Evolutionary conservation across 1,139 yeast genomes (phyloP).

Genomic region (Nakaseomyces sp.): DNA sequence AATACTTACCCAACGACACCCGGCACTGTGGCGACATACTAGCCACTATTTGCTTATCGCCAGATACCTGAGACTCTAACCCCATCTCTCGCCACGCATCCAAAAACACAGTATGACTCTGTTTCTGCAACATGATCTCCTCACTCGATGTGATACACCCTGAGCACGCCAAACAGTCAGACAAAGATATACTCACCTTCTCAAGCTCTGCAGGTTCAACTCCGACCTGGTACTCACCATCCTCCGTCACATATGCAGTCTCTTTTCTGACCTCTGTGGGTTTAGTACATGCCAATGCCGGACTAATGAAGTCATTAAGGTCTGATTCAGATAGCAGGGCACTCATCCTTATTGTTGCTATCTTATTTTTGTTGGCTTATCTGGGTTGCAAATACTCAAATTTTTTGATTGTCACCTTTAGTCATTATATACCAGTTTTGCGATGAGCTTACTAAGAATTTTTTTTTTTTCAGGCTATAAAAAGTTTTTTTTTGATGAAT

Average conservation of each 20-base stretch:
- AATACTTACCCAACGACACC: slow-evolving; percentile 71
- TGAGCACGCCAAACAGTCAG: slow-evolving; percentile 93
- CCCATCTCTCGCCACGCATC: slow-evolving; percentile 42
- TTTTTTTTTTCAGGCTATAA: neutral
- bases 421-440: neutral
- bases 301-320: slow-evolving; percentile 86
- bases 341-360: slow-evolving; percentile 63
- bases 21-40: slow-evolving; percentile 84
- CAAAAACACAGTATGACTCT: slow-evolving; percentile 72
- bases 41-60: slow-evolving; percentile 44
- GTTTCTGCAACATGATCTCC: slow-evolving; percentile 83
- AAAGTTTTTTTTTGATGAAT: neutral
- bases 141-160: slow-evolving; percentile 98
- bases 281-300: slow-evolving; percentile 91
- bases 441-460: slow-evolving; percentile 4
- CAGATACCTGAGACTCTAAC: neutral
- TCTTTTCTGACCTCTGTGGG: slow-evolving; percentile 55
- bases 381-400: too few species aligned
- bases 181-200: slow-evolving; percentile 80
- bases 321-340: slow-evolving; percentile 82
- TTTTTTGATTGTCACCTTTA: neutral
- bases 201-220: slow-evolving; percentile 48
- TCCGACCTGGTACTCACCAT: slow-evolving; percentile 67
- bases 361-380: too few species aligned
- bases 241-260: slow-evolving; percentile 56